phyloP scores from a whole-genome alignment of 257 asterid species.

The Ehretia macrophylla region DNA sequence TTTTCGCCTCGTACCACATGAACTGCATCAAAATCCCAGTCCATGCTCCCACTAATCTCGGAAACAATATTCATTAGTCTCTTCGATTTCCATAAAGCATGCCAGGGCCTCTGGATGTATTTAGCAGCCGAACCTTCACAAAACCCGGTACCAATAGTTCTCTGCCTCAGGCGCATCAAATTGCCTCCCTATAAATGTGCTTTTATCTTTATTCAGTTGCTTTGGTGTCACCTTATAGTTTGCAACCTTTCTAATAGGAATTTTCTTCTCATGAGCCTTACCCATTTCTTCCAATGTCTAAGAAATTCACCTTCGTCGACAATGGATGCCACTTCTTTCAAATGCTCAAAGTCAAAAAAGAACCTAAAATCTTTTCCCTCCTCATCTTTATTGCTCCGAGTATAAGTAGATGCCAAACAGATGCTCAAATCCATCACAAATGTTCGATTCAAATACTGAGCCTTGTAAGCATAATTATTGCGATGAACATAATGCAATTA shows the following conservation, averaged over 20 bases:
- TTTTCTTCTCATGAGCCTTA: conserved; percentile 49
- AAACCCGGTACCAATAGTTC: conserved; percentile 91
- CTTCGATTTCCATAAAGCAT: conserved; percentile 84
- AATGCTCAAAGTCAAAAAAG: conserved; percentile 92
- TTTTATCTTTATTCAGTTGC: conserved; percentile 69
- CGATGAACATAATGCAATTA: too few species aligned
- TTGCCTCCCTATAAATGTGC: conserved; percentile 71
- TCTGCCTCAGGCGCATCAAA: conserved; percentile 82
- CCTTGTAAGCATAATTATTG: too few species aligned
- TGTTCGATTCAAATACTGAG: conserved; percentile 80
- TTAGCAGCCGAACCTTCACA: conserved; percentile 89
- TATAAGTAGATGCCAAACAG: conserved; percentile 73
- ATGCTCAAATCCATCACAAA: conserved; percentile 90
- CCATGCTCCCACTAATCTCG: conserved; percentile 93
- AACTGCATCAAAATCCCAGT: conserved; percentile 94
- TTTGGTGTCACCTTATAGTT: conserved; percentile 63
- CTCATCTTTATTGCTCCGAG: conserved; percentile 61
- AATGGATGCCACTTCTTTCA: conserved; percentile 70
- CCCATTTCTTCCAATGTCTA: conserved; percentile 85
- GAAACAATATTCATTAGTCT: conserved; percentile 87
- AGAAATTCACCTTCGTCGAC: conserved; percentile 73
- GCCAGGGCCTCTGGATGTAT: conserved; percentile 82
- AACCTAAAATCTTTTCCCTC: conserved; percentile 88
- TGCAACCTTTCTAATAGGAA: conserved; percentile 56
- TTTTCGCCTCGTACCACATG: conserved; percentile 86